Base-by-base conservation (phyloP, 1,284 basidiomycete genomes). In the Leccinum ponderosum region DNA sequence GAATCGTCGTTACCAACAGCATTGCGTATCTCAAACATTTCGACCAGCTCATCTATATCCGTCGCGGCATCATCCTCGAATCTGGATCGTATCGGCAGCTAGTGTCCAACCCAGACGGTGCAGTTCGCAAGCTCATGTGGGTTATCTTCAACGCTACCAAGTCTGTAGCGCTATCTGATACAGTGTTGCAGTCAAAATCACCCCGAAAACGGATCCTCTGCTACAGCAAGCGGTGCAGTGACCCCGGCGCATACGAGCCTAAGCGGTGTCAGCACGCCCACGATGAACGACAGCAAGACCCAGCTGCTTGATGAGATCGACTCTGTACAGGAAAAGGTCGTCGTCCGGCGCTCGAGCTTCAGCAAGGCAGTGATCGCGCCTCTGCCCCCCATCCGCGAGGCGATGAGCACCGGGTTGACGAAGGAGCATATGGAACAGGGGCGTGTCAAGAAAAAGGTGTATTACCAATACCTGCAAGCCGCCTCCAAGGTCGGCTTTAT, bases 1-100 rank as follows among this genome's bases (percentile, higher is more conserved):
- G 96, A 27, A 83, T 98, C 56, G 78, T 98, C 3, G 93, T 96
- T 61, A 97, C 95, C 20, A 96, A 98, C 75, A 90, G 90, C 53
- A 89, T 98, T 47, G 85, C 94, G 15, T 96, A 92, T 72, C 81
- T 96, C 55, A 84, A 86, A 54, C 82, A 94, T 61, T 91, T 93
- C 55, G 91, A 97, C 72, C 83, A 91, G 63, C 81, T 98, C 31
- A 76, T 87, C 59, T 94, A 91, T 75, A 78, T 98, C 35, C 89
- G 93, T 22, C 84, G 87, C 17, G 95, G 95, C 11, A 87, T 94
- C 69, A 87, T 98, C 60, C 76, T 95, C 25, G 95, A 98, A 77
- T 80, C 79, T 44, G 93, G 92, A 4, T 80, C 87, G 0, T 95
- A 90, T 70, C 74, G 78, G 7, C 78, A 82, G 9, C 82, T 94